These are phyloP conservation scores for Cyathus striatus DNA, from an alignment of 768 basidiomycete genomes.

Conservation along the genomic window DNA sequence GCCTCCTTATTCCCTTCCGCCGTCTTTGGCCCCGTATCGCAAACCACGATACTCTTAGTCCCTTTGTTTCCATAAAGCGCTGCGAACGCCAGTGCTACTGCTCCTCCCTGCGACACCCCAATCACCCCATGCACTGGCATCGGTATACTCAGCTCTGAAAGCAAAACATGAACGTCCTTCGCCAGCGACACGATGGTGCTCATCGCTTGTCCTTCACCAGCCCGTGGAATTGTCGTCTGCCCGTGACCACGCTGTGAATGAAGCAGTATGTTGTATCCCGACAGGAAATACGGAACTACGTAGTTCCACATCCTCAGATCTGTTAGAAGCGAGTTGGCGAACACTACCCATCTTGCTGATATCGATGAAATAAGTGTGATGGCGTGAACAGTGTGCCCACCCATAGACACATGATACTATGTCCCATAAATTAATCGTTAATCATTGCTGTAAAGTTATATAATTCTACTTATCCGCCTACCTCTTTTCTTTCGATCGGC, in stretches of 20 bases:
- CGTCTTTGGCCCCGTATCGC: slow-evolving; percentile 41
- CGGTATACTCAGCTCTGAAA: slow-evolving; percentile 26
- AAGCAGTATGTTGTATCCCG: slow-evolving; percentile 37
- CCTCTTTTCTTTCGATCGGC: slow-evolving; percentile 43
- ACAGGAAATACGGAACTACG: slow-evolving; percentile 34
- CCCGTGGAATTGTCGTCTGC: slow-evolving; percentile 32
- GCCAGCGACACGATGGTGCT: slow-evolving; percentile 41
- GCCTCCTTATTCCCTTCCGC: slow-evolving; percentile 40
- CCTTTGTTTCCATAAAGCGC: slow-evolving; percentile 24
- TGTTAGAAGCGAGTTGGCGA: slow-evolving; percentile 47
- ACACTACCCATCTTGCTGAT: slow-evolving; percentile 44
- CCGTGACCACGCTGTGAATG: slow-evolving; percentile 53
- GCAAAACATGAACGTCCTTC: slow-evolving; percentile 34
- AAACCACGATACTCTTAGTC: slow-evolving; percentile 38
- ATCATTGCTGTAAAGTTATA: slow-evolving; percentile 25
- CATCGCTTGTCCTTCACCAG: slow-evolving; percentile 4
- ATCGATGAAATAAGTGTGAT: slow-evolving; percentile 32
- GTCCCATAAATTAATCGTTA: slow-evolving; percentile 25
- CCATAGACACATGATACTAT: no score
- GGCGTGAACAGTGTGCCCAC: slow-evolving; percentile 33
- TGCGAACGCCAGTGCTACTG: slow-evolving; percentile 41
- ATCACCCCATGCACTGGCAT: slow-evolving; percentile 39
- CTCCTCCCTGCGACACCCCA: slow-evolving; percentile 52
- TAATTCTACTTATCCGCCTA: slow-evolving; percentile 7
- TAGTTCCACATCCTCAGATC: slow-evolving; percentile 43